Evolutionary conservation across 1,139 yeast species (phyloP).

Genomic region (Suhomyces bribrorum): DNA sequence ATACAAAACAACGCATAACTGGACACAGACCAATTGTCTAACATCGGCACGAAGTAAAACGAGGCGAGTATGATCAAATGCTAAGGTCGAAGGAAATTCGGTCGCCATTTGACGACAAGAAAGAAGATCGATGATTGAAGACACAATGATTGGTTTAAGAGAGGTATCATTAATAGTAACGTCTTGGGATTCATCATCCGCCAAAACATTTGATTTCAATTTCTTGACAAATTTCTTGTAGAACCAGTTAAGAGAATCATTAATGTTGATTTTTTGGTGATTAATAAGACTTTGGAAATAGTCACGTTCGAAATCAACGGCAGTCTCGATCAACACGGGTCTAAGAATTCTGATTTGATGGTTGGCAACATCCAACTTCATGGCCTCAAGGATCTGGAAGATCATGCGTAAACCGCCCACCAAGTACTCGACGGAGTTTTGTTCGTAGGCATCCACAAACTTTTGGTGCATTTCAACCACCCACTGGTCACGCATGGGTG

Average conservation of each 20-base stretch:
- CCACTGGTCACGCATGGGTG: slow-evolving; percentile 94
- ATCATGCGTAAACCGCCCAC: slow-evolving; percentile 79
- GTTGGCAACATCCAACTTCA: slow-evolving; percentile 94
- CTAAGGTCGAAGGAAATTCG: slow-evolving; percentile 81
- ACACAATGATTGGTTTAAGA: slow-evolving; percentile 42
- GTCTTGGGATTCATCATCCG: slow-evolving; percentile 17
- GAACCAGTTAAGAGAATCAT: slow-evolving; percentile 75
- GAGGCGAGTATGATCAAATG: slow-evolving; percentile 84
- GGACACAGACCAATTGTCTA: slow-evolving; percentile 79
- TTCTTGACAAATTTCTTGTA: slow-evolving; percentile 38
- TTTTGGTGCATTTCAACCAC: slow-evolving; percentile 80
- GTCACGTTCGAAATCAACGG: slow-evolving; percentile 89
- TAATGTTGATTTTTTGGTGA: slow-evolving; percentile 65
- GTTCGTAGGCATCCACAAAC: slow-evolving; percentile 62
- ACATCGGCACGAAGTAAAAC: slow-evolving; percentile 81
- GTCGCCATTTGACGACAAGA: slow-evolving; percentile 80
- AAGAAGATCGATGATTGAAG: slow-evolving; percentile 59
- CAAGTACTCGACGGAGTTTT: slow-evolving; percentile 53
- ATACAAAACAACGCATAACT: slow-evolving; percentile 70
- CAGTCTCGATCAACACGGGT: slow-evolving; percentile 83
- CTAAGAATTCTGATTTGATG: slow-evolving; percentile 87
- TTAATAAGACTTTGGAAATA: slow-evolving; percentile 73
- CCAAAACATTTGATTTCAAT: slow-evolving; percentile 12
- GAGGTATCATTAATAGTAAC: slow-evolving; percentile 16
- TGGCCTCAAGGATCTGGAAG: slow-evolving; percentile 88